phyloP scores from a whole-genome alignment of 768 basidiomycete genomes.

The Paxillus ammoniavirescens region DNA sequence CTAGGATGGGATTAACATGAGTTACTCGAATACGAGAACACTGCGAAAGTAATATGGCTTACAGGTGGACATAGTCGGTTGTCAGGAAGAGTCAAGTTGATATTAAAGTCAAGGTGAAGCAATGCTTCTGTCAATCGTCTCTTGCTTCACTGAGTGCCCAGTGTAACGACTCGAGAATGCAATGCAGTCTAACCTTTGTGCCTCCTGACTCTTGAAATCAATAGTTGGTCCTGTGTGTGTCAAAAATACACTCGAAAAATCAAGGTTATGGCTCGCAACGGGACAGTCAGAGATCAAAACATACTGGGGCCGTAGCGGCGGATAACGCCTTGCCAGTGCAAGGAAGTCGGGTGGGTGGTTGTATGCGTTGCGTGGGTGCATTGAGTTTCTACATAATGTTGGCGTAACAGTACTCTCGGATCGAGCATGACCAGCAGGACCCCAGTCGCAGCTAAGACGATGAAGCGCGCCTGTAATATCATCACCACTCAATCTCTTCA shows the following conservation, averaged over 20 bases:
- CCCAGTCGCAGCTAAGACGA: too few species aligned
- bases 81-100: constrained; percentile 59
- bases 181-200: constrained; percentile 54
- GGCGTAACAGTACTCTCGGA: too few species aligned
- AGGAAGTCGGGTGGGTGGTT: constrained; percentile 53
- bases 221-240: constrained; percentile 43
- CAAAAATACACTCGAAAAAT: constrained; percentile 22
- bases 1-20: constrained; percentile 32
- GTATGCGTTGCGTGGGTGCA: constrained; percentile 55
- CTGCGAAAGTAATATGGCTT: constrained; percentile 22
- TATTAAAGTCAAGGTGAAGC: constrained; percentile 67
- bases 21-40: background rate
- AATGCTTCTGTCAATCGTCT: constrained; percentile 82
- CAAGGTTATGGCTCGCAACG: background rate
- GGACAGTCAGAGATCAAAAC: constrained; percentile 13
- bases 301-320: constrained; percentile 55
- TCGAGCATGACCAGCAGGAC: too few species aligned
- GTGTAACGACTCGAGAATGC: background rate
- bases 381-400: constrained; percentile 12
- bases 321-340: constrained; percentile 53
- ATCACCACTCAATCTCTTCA: background rate
- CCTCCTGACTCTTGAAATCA: constrained; percentile 71
- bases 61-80: constrained; percentile 89
- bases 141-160: constrained; percentile 12
- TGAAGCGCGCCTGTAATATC: background rate